A percentile compares a stretch with the other conserved stretches of the same genome.
Evolutionary conservation across 2,329 filamentous ascomycete genomes (phyloP).

Genomic region (Colletotrichum viniferum): DNA sequence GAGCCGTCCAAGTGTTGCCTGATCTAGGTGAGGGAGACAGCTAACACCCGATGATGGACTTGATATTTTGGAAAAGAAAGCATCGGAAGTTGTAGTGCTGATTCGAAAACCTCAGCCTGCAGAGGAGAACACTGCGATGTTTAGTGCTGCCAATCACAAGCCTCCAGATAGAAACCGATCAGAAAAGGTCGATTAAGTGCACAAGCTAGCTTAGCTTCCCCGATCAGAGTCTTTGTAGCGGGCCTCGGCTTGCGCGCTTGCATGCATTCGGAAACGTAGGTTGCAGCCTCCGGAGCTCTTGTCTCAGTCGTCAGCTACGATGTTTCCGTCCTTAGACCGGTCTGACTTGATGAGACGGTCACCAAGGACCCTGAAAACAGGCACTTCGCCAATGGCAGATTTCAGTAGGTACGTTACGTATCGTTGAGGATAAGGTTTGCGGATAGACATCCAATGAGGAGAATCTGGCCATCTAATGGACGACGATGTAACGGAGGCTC

Average conservation of each 20-base stretch:
- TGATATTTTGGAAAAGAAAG: not conserved
- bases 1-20: not conserved
- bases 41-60: not conserved
- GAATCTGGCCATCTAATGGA: not conserved
- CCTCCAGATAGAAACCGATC: not conserved
- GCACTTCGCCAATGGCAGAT: not conserved
- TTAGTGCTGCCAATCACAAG: not conserved
- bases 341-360: not conserved
- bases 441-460: not conserved
- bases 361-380: constrained; percentile 6
- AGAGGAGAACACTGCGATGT: not conserved
- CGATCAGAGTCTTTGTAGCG: not conserved
- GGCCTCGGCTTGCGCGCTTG: not conserved
- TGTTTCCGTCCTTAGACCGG: not conserved
- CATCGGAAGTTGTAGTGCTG: not conserved
- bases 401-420: not conserved
- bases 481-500: not conserved
- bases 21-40: not conserved
- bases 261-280: not conserved
- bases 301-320: not conserved
- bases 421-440: not conserved
- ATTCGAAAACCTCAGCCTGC: not conserved
- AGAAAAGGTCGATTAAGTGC: not conserved
- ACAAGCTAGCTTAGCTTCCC: not conserved
- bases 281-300: not conserved